phyloP scores from a whole-genome alignment of 2,329 filamentous ascomycete species.

The Sporothrix brunneoviolacea region DNA sequence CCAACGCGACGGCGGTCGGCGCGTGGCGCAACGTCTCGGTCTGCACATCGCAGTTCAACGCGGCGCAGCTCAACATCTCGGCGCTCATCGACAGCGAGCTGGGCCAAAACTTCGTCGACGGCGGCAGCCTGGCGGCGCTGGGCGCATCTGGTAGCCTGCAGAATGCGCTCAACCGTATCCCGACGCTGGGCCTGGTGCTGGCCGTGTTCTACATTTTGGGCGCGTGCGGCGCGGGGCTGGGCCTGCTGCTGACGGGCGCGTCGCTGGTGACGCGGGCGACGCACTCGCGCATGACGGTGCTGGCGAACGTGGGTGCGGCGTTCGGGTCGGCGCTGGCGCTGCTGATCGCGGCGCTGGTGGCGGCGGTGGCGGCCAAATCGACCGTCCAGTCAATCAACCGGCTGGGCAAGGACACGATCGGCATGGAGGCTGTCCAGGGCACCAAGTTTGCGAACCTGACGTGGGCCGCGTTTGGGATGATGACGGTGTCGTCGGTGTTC shows the following conservation, averaged over 20 bases:
- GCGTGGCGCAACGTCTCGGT: conserved; percentile 22
- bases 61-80: conserved; percentile 35
- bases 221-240: conserved; percentile 35
- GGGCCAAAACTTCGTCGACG: conserved; percentile 33
- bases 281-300: conserved; percentile 19
- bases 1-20: conserved; percentile 20
- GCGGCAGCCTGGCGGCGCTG: conserved; percentile 40
- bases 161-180: conserved; percentile 42
- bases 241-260: conserved; percentile 36
- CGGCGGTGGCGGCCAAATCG: conserved; percentile 8
- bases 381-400: conserved; percentile 20
- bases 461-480: conserved; percentile 42
- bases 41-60: conserved; percentile 22
- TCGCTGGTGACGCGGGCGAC: conserved; percentile 23
- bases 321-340: conserved; percentile 27
- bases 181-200: conserved; percentile 40
- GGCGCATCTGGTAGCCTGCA: conserved; percentile 38
- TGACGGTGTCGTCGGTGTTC: conserved; percentile 33
- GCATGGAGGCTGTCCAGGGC: conserved; percentile 38
- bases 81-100: conserved; percentile 41
- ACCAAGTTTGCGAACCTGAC: conserved; percentile 38
- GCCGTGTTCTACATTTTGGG: conserved; percentile 44
- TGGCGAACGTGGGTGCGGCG: conserved; percentile 33
- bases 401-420: conserved; percentile 34
- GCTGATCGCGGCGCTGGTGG: conserved; percentile 16